Base-by-base conservation (phyloP, 495 filamentous ascomycete species). In the Lophium mytilinum region DNA sequence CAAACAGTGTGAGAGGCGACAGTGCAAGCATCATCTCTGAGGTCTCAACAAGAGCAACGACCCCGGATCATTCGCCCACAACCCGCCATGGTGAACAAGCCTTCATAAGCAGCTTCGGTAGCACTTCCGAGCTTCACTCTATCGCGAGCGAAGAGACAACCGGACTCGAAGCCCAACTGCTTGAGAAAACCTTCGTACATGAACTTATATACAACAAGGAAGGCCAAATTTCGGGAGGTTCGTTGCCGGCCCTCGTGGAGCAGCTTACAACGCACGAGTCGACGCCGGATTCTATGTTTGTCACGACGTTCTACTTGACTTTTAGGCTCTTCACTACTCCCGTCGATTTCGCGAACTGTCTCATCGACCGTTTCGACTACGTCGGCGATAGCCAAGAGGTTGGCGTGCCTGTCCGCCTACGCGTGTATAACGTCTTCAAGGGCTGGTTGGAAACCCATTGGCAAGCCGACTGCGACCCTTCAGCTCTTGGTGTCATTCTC, bases 361-460 rank as follows among this genome's bases (percentile, higher is more conserved):
- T 99, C 5, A 84, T 92, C 41, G 86, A 92, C 41, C 84, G 94
- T 19, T 99, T 95, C 70, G 87, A 96, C 56, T 94, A 96, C 63
- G 86, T 96, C 53, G 86, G 80, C 6, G 87, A 94, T 42, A 85
- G 82, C 34, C 80, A 83, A 10, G 76, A 81, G 45, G 82, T 88
- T 17, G 84, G 88, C 9, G 78, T 75, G 4, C 89, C 91, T 0
- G 90, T 97, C 17, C 85, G 91, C 36, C 76, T 97, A 36, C 82
- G 94, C 14, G 89, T 96, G 0, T 97, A 95, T 76, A 97, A 99
- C 68, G 83, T 91, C 39, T 88, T 96, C 76, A 99, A 99, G 71
- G 85, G 86, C 34, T 99, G 94, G 94, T 73, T 99, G 4, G 94
- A 99, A 72, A 90, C 86, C 2, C 89, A 97, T 72, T 99, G 94